Evolutionary conservation across 1,139 yeast species (phyloP), one percentile per base, ranked within the genome.

Genomic region (Barnettozyma hawaiiensis): DNA sequence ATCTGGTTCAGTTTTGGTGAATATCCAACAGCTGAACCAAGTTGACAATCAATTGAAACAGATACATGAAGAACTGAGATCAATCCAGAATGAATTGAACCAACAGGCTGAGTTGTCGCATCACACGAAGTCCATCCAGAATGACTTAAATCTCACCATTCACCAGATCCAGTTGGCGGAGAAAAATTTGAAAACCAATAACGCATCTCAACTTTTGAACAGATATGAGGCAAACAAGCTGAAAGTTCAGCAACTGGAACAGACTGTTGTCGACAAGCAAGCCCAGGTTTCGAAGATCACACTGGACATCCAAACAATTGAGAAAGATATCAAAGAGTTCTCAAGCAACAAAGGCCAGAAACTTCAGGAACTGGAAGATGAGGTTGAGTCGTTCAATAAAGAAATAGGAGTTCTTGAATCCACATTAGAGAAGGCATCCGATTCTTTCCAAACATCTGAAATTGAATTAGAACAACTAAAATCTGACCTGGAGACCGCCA

Each of bases 301-400:
- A 33, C 44, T 47, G 1, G 85, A 81, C 34, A 74, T 86, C n/a
- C 50, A 57, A 8, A 60, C 60, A 7, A 80, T 86, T 44, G 87
- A 85, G 57, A 73, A 69, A 27, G 98, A 94, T 60, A 85, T 89
- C 69, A 69, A 71, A 41, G 98, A 94, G 53, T 90, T 90, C 61
- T 78, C 76, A 47, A 70, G 68, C 43, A 85, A 94, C 60, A 90
- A 89, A 53, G 87, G 90, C 1, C 75, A 82, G 1, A 94, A 92
- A 60, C 70, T 94, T 46, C 76, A 78, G 43, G 77, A 84, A 51
- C 66, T 94, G 43, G 77, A 80, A 54, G 54, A 61, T 21, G 90
- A 85, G 50, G 69, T 84, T 11, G 57, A 59, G 3, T 38, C 48
- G 6, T 59, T 82, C 38, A 64, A 71, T 16, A 50, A 57, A 12